Conservation (phyloP, 768 basidiomycete species). For the Lentinula guzmanii region DNA sequence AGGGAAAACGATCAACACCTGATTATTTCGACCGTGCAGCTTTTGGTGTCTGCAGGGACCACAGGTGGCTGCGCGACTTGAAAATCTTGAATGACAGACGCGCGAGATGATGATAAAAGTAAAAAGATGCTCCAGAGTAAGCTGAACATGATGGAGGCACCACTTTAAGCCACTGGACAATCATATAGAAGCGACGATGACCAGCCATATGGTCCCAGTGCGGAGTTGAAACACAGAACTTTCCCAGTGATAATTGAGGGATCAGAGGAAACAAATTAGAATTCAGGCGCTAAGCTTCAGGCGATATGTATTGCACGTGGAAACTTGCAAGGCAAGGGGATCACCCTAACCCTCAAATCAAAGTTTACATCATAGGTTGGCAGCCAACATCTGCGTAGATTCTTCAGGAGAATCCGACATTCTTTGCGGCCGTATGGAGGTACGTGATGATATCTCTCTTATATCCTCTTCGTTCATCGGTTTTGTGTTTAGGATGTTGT, state of each 20-base stretch:
- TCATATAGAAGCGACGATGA: not conserved
- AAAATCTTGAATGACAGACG: conserved; percentile 26
- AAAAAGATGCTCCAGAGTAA: not conserved
- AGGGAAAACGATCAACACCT: conserved; percentile 31
- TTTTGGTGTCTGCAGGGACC: conserved; percentile 51
- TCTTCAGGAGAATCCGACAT: not conserved
- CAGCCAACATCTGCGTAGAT: not conserved
- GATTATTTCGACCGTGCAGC: conserved; percentile 61
- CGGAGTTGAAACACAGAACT: not conserved
- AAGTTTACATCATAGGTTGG: not conserved
- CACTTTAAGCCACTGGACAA: not conserved
- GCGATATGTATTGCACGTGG: too few species aligned
- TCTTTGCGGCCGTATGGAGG: conserved; percentile 24
- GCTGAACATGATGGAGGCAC: conserved; percentile 1
- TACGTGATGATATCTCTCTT: not conserved
- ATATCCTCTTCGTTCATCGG: conserved; percentile 10
- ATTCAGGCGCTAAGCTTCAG: too few species aligned
- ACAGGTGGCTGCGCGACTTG: conserved; percentile 72
- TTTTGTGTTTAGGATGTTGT: conserved; percentile 22
- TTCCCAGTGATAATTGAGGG: not conserved
- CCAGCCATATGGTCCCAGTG: not conserved
- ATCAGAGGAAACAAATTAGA: too few species aligned
- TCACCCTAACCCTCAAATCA: not conserved
- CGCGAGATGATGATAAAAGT: not conserved
- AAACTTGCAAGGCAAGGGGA: not conserved